Conservation (phyloP, 306 rosid species). For the Lathyrus aphaca region DNA sequence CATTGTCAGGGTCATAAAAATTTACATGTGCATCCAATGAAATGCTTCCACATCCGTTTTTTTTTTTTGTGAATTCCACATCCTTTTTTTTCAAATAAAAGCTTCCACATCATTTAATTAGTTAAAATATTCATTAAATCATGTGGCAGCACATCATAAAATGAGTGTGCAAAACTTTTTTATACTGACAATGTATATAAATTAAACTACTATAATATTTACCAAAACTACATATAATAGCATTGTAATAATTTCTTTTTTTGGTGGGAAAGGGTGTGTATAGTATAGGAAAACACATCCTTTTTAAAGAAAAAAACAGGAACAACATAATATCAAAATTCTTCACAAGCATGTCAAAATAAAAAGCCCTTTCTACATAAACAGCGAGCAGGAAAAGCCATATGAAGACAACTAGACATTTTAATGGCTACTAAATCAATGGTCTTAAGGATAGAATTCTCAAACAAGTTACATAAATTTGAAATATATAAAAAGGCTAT, state of each 20-base stretch:
- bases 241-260: neutral
- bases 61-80: no score
- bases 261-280: neutral
- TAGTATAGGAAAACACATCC: neutral
- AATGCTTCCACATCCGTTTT: no score
- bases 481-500: constrained; percentile 2
- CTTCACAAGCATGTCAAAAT: constrained; percentile 1
- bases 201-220: neutral
- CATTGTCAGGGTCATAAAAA: no score
- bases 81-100: no score
- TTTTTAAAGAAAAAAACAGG: constrained; percentile 5
- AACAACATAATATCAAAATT: constrained; percentile 14
- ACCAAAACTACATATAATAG: constrained; percentile 11
- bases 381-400: neutral
- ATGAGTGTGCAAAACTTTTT: no score
- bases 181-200: no score
- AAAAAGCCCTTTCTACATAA: constrained; percentile 24
- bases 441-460: constrained; percentile 18
- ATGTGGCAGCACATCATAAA: no score
- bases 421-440: constrained; percentile 3
- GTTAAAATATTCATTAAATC: no score
- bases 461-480: constrained; percentile 7
- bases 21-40: no score
- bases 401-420: constrained; percentile 8
- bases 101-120: no score